Conservation (phyloP, 2,329 filamentous ascomycete species). For the Colletotrichum sp. region DNA sequence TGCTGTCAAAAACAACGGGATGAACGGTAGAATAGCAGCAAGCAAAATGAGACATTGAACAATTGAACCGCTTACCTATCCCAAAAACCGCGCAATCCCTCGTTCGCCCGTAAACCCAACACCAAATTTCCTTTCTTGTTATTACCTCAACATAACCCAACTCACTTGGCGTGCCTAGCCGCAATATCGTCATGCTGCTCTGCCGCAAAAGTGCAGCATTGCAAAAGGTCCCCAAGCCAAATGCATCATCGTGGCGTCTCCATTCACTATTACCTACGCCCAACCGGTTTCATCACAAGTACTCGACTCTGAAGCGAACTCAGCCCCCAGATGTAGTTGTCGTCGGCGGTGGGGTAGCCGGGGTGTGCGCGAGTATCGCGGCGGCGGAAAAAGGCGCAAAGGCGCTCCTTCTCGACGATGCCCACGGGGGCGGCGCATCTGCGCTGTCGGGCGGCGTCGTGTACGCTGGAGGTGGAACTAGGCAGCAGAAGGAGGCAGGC, state of each 20-base stretch:
- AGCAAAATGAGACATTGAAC: not conserved
- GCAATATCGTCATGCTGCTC: not conserved
- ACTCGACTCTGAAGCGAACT: not conserved
- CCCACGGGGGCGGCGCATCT: not conserved
- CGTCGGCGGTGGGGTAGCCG: not conserved
- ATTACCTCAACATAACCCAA: not conserved
- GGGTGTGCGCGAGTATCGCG: not conserved
- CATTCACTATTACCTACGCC: not conserved
- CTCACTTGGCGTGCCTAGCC: not conserved
- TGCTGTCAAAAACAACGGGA: not conserved
- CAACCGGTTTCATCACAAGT: not conserved
- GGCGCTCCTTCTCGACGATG: conserved; percentile 12
- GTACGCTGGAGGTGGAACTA: conserved; percentile 22
- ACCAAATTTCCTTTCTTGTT: not conserved
- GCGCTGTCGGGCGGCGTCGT: conserved; percentile 21
- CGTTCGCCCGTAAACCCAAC: not conserved
- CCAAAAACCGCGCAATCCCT: not conserved
- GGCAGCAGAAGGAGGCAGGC: conserved; percentile 14
- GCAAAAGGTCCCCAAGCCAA: not conserved
- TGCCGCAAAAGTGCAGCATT: not conserved
- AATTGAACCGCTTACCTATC: not conserved
- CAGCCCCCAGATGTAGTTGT: not conserved
- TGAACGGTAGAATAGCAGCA: not conserved
- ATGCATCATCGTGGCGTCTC: not conserved
- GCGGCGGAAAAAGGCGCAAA: conserved; percentile 12